phyloP scores from a whole-genome alignment of 768 basidiomycete genomes.

The Naematelia encephala region DNA sequence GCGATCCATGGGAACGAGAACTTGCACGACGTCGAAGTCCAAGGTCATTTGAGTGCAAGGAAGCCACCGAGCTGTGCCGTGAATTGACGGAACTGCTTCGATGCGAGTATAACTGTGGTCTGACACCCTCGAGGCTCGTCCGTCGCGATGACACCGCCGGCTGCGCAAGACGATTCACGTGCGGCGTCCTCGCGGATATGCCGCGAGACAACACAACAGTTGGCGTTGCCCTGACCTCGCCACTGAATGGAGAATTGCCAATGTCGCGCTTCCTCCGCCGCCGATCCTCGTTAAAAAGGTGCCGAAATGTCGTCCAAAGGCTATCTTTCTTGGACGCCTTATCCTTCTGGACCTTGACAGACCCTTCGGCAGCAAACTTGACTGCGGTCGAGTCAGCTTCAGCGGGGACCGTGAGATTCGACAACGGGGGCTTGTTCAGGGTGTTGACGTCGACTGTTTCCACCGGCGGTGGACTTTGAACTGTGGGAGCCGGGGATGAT shows the following conservation, averaged over 20 bases:
- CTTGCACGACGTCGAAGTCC: constrained; percentile 54
- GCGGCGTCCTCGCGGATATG: constrained; percentile 28
- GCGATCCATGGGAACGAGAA: constrained; percentile 66
- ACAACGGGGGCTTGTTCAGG: not conserved
- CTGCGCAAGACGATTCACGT: constrained; percentile 26
- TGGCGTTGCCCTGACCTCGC: constrained; percentile 17
- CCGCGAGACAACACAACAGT: constrained; percentile 33
- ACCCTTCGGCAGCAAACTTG: not conserved
- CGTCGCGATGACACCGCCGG: constrained; percentile 27
- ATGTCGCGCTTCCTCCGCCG: constrained; percentile 66
- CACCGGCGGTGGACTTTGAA: not conserved
- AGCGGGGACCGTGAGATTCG: not conserved
- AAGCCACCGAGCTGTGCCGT: constrained; percentile 54
- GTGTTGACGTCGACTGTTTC: not conserved
- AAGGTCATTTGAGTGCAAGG: constrained; percentile 52
- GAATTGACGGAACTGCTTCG: constrained; percentile 92
- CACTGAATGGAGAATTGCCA: constrained; percentile 7
- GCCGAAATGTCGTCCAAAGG: constrained; percentile 75
- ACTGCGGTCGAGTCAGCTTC: not conserved
- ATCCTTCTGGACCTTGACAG: not conserved
- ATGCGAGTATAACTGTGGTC: constrained; percentile 72
- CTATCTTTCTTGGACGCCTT: constrained; percentile 66
- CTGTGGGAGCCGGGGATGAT: not conserved
- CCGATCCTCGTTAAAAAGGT: constrained; percentile 85
- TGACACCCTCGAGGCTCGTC: constrained; percentile 52